Base-by-base conservation (phyloP, 108 stramenopile species). In the Skeletonema menzelii region DNA sequence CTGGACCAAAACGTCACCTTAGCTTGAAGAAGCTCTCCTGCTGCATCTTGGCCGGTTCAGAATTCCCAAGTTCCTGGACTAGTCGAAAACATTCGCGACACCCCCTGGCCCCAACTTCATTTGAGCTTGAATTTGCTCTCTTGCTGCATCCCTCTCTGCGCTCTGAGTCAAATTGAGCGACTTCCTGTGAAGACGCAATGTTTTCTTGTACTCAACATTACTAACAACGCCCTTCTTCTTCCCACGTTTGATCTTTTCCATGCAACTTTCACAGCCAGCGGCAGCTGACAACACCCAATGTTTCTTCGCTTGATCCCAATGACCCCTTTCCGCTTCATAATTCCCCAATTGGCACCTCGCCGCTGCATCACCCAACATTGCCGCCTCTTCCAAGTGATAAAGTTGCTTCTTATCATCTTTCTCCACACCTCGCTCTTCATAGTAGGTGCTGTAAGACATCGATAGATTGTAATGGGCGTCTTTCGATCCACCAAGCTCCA, bases 391-490 rank as follows among this genome's bases (percentile, higher is more conserved):
- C 28, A 19, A 56, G 55, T 67, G 47, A 27, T 67, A 53, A 12
- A 53, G 42, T n/a, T 40, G 27, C 24, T 67, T 67, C n/a, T 53
- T 53, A 2, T 20, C 32, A 30, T 67, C 49, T 31, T 53, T 67
- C 19, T 67, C 66, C 15, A 67, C 66, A 8, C 66, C 66, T 4
- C 44, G 40, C 28, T 44, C 66, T 67, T 53, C 7, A 13, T 53
- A 13, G 22, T 56, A 67, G 0, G 0, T 1, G 12, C 22, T 8
- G 27, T 67, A 67, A 3, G 44, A 22, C 13, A 0, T 0, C 10
- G 28, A 22, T 2, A 67, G 46, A 31, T 47, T 53, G 15, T 30
- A 20, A 56, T 53, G 66, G 14, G 66, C 53, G 13, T 22, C 27
- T 1, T 2, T 1, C 0, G 44, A 67, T 19, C 66, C 66, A n/a